Evolutionary conservation across 2,329 filamentous ascomycete genomes (phyloP).

Genomic region (Colletotrichum camelliae): DNA sequence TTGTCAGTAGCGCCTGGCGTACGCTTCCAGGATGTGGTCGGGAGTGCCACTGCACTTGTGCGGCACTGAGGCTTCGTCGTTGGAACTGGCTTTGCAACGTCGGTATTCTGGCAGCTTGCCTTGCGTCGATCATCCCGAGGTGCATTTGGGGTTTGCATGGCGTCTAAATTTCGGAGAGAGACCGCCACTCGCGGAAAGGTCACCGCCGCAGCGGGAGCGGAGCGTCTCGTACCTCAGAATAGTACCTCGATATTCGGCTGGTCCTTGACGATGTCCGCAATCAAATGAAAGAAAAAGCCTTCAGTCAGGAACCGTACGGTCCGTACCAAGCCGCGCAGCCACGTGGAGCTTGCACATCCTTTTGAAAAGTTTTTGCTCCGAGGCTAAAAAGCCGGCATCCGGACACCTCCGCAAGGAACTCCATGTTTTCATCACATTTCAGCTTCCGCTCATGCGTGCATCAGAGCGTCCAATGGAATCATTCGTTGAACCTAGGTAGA

Average conservation of each 20-base stretch:
- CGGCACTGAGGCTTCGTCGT: background rate
- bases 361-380: background rate
- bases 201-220: background rate
- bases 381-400: background rate
- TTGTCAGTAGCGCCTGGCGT: background rate
- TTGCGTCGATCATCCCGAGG: conserved; percentile 6
- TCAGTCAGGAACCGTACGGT: background rate
- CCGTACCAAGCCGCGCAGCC: background rate
- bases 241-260: background rate
- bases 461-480: background rate
- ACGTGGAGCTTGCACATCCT: background rate
- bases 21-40: background rate
- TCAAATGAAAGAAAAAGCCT: background rate
- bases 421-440: background rate
- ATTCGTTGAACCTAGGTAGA: background rate
- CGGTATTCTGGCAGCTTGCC: background rate
- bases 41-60: background rate
- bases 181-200: background rate
- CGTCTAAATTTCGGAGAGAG: background rate
- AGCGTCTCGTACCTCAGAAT: background rate
- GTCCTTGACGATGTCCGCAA: background rate
- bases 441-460: background rate
- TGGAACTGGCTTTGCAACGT: background rate
- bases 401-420: background rate
- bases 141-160: background rate